Percentiles rank a stretch among this genome's conserved stretches.
Conservation (phyloP, 441 rosid genomes). For the Heliophila coronopifolia region DNA sequence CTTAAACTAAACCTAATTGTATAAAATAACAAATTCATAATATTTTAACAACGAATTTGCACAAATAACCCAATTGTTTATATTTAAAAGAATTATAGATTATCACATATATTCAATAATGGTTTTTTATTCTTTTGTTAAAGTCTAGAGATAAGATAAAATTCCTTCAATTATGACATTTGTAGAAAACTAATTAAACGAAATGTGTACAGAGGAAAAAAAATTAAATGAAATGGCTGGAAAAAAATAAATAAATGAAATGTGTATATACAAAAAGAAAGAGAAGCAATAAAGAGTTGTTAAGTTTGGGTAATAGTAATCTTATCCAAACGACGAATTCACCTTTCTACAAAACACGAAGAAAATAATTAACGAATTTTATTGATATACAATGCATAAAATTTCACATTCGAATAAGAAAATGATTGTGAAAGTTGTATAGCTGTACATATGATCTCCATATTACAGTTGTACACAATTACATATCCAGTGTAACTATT, state of each 20-base stretch:
- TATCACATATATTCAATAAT: not conserved
- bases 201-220: not conserved
- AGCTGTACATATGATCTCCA: conserved; percentile 25
- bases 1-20: too few relatives aligned
- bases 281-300: not conserved
- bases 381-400: not conserved
- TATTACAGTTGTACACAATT: conserved; percentile 29
- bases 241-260: too few relatives aligned
- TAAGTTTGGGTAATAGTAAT: not conserved
- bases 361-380: too few relatives aligned
- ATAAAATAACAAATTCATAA: too few relatives aligned
- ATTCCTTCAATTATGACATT: not conserved
- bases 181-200: not conserved
- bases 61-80: too few relatives aligned
- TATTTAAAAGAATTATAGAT: not conserved
- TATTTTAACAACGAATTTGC: too few relatives aligned
- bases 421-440: conserved; percentile 20
- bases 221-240: too few relatives aligned
- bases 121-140: not conserved
- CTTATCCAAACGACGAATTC: too few relatives aligned
- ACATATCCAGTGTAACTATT: too few relatives aligned
- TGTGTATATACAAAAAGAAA: too few relatives aligned
- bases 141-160: not conserved
- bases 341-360: too few relatives aligned
- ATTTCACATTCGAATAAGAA: conserved; percentile 5